phyloP scores from a whole-genome alignment of 768 basidiomycete genomes.

The Gymnopilus dilepis region DNA sequence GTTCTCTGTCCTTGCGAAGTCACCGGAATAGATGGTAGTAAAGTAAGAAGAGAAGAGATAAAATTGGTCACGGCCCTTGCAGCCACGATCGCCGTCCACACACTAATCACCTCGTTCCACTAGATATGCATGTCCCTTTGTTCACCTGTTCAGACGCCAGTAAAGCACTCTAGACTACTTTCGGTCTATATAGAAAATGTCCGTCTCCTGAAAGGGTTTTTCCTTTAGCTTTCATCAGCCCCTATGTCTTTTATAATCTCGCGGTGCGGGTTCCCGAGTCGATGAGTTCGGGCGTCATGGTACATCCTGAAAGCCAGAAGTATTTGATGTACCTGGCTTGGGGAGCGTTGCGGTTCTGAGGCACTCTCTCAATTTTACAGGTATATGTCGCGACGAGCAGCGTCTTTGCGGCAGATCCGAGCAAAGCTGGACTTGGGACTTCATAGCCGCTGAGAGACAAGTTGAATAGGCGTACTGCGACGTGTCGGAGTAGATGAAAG shows the following conservation, averaged over 20 bases:
- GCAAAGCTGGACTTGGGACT: too few relatives aligned
- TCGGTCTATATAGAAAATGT: background rate
- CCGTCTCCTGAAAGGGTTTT: background rate
- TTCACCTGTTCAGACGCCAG: background rate
- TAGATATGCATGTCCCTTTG: background rate
- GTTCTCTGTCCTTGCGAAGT: constrained; percentile 27
- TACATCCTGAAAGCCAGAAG: background rate
- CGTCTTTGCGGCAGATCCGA: too few relatives aligned
- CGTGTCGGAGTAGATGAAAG: background rate
- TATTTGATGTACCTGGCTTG: too few relatives aligned
- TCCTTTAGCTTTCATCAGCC: background rate
- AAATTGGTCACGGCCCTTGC: constrained; percentile 19
- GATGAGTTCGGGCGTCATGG: background rate
- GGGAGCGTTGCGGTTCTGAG: too few relatives aligned
- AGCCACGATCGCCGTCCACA: background rate
- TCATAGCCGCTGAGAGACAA: background rate
- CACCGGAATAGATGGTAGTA: constrained; percentile 21
- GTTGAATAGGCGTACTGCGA: background rate
- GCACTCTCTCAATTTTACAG: too few relatives aligned
- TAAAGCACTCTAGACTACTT: background rate
- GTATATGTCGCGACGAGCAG: too few relatives aligned
- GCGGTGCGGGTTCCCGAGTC: background rate
- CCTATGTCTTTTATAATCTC: background rate
- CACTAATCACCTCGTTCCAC: background rate
- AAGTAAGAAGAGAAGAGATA: constrained; percentile 16